A percentile compares a stretch with the other conserved stretches of the same genome.
These are phyloP conservation scores for Zygosaccharomyces bailii DNA, from an alignment of 805 yeast genomes.

Conservation along the genomic window DNA sequence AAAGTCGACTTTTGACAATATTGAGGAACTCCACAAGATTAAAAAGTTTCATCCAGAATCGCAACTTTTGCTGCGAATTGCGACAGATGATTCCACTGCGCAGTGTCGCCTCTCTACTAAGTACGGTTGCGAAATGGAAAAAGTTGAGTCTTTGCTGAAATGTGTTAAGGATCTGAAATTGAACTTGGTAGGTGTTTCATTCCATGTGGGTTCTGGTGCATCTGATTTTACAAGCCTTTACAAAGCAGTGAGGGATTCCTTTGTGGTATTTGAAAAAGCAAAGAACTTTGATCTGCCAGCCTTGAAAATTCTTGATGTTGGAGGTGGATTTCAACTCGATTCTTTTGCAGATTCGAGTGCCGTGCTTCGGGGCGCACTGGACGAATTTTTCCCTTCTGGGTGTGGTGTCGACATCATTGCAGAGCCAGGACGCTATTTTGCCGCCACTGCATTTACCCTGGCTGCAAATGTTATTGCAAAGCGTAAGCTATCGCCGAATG, in stretches of 20 bases:
- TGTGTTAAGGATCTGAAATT: conserved; percentile 60
- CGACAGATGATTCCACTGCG: conserved; percentile 86
- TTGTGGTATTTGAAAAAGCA: conserved; percentile 62
- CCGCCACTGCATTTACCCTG: conserved; percentile 78
- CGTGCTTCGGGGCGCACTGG: conserved; percentile 55
- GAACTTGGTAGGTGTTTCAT: conserved; percentile 78
- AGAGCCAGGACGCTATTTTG: conserved; percentile 92
- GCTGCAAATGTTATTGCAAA: conserved; percentile 86
- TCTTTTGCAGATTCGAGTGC: conserved; percentile 58
- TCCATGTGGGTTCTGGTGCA: conserved; percentile 96
- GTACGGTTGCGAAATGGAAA: conserved; percentile 71
- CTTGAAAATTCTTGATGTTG: conserved; percentile 70
- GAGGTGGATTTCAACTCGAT: conserved; percentile 83
- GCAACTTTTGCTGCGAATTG: conserved; percentile 69
- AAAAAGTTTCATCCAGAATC: conserved; percentile 64
- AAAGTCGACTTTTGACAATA: conserved; percentile 85
- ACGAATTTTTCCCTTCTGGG: conserved; percentile 53
- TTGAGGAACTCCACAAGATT: conserved; percentile 77
- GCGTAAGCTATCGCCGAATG: conserved; percentile 43
- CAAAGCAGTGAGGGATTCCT: conserved; percentile 71
- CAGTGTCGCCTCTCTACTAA: conserved; percentile 83
- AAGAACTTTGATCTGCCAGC: conserved; percentile 41
- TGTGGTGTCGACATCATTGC: conserved; percentile 59
- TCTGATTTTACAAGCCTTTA: conserved; percentile 62
- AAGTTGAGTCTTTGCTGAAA: conserved; percentile 53